Base-by-base conservation (phyloP, 2,329 filamentous ascomycete genomes). In the Neopestalotiopsis clavispora region DNA sequence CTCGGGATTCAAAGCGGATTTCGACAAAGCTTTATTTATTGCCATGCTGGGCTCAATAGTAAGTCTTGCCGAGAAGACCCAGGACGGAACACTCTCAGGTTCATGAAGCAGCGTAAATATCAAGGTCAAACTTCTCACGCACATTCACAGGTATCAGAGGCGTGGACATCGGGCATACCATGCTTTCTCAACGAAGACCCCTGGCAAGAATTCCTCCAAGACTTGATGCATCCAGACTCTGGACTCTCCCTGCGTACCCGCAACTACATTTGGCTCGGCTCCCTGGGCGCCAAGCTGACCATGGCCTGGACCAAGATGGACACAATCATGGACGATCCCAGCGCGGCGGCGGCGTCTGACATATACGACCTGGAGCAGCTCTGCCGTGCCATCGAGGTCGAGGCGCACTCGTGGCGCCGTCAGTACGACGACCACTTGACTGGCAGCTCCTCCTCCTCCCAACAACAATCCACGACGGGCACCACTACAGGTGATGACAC, bases 181-280 rank as follows among this genome's bases (percentile, higher is more conserved):
- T 62, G 59, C 17, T 38, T 62, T 9, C 59, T 62, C 9, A 32
- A 42, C 3, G 59, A 62, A 28, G 23, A 32, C 59, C 59, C 30
- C 4, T 62, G 59, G 59, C 30, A 38, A 40, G 7, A 28, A 17
- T 20, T 62, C 1, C n/a, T 62, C 14, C 59, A 62, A 7, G n/a
- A 14, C 17, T 14, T 62, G 59, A 23, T 32, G 30, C 30, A 13
- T 17, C 59, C 59, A 7, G 34, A 34, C 23, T 62, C 57, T 6
- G 57, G 57, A 3, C 57, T 62, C n/a, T 32, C 59, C 4, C 10
- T 38, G n/a, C 30, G 30, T 0, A 42, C 30, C 34, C 34, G 34
- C 14, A 62, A 28, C 14, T 62, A n/a, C 34, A 30, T 42, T 20
- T 40, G 59, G 59, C 59, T 62, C 30, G 59, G 59, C 14, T 62